These are phyloP conservation scores for Eurotiales sp. DNA, from an alignment of 2,329 filamentous ascomycete genomes.

Conservation along the genomic window DNA sequence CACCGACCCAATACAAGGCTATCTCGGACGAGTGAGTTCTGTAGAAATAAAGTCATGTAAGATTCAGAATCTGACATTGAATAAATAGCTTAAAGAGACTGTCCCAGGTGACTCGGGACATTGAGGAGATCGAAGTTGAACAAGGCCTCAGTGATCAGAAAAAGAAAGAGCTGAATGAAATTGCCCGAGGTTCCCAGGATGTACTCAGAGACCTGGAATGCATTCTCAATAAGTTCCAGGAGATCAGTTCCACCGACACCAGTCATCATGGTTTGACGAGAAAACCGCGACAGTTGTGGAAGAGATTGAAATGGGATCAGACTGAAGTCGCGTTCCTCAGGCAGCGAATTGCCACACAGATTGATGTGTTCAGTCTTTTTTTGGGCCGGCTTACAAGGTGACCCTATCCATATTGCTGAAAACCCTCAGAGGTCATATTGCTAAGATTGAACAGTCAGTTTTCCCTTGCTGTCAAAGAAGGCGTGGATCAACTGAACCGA, in stretches of 20 bases:
- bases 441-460: too few relatives aligned
- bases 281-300: neutral
- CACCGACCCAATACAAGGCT: constrained; percentile 17
- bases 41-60: too few relatives aligned
- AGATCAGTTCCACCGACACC: neutral
- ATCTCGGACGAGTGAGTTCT: constrained; percentile 17
- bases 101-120: neutral
- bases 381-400: neutral
- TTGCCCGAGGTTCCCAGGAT: neutral
- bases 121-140: neutral
- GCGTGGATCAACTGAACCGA: too few relatives aligned
- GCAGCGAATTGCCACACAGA: neutral
- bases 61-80: too few relatives aligned
- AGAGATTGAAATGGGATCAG: neutral
- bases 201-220: neutral
- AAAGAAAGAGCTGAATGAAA: neutral
- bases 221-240: neutral
- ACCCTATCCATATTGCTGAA: too few relatives aligned
- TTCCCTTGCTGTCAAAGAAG: too few relatives aligned
- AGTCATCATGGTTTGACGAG: neutral
- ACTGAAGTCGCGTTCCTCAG: neutral
- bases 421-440: too few relatives aligned
- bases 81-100: neutral
- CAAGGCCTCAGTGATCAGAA: neutral
- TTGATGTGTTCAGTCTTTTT: neutral